Evolutionary conservation across 2,329 filamentous ascomycete genomes (phyloP).

Genomic region (Stagonosporopsis chrysanthemi): DNA sequence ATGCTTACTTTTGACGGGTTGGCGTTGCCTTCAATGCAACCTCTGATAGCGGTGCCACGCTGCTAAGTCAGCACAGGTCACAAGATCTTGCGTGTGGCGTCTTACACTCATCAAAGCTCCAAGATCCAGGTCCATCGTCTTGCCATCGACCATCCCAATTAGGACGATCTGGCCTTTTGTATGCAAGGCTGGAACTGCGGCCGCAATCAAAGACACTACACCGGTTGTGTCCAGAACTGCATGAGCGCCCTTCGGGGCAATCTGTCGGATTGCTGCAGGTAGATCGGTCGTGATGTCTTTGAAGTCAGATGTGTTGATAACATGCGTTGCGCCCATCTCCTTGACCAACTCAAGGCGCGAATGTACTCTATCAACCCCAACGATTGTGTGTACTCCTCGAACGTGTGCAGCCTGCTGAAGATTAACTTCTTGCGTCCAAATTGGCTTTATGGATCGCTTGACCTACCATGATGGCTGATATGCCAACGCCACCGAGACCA

Average conservation of each 20-base stretch:
- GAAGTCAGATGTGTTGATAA: constrained; percentile 44
- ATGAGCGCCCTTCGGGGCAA: constrained; percentile 52
- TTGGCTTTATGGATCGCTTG: background rate
- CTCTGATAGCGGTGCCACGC: constrained; percentile 58
- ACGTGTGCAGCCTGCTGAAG: constrained; percentile 54
- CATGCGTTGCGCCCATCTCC: constrained; percentile 50
- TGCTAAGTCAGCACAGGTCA: constrained; percentile 2
- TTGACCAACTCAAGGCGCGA: constrained; percentile 48
- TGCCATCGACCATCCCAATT: constrained; percentile 58
- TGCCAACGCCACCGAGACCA: constrained; percentile 57
- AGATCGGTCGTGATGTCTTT: constrained; percentile 32
- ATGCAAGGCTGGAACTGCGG: constrained; percentile 53
- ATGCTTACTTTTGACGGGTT: constrained; percentile 41
- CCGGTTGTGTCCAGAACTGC: constrained; percentile 62
- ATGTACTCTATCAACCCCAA: constrained; percentile 48
- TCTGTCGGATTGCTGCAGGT: constrained; percentile 45
- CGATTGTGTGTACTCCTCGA: constrained; percentile 44
- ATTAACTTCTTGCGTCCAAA: background rate
- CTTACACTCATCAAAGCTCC: constrained; percentile 54
- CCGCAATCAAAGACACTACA: constrained; percentile 52
- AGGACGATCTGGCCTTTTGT: constrained; percentile 59
- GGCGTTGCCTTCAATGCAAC: constrained; percentile 58
- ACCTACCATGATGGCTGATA: constrained; percentile 54
- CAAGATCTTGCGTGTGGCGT: background rate
- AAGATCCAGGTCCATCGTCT: constrained; percentile 54